Evolutionary conservation across 2,329 filamentous ascomycete genomes (phyloP), one percentile per base, ranked within the genome.

Genomic region (Colletotrichum salicis): DNA sequence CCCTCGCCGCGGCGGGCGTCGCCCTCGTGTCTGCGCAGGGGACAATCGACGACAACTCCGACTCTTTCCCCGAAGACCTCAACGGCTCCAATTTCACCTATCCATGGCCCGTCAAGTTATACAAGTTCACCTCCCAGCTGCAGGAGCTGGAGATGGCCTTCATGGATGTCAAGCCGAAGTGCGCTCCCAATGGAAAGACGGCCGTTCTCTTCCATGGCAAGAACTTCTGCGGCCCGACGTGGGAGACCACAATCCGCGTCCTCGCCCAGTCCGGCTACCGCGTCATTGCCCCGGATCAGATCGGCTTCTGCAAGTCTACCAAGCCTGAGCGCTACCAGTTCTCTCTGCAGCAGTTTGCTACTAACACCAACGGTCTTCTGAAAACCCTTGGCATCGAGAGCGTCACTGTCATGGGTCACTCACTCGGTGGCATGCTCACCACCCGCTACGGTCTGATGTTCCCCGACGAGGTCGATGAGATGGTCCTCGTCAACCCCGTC

Each of bases 261-360:
- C 82, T 89, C 65, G 75, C 80, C 4, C 72, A 74, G 2, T 77
- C 76, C 33, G 87, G 86, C 54, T 88, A 87, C 74, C 85, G 87
- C 51, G 85, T 89, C 63, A 83, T 89, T 62, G 79, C 86, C 2
- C 85, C 86, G 0, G 87, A 89, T 73, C 86, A 89, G 73, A 79
- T 89, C 58, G 87, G 87, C 70, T 89, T 88, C 79, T 89, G 87
- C 83, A 89, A 89, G 77, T 88, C 86, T 10, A 83, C 84, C 31
- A 89, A 89, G 77, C 85, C 86, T 0, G 75, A 76, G 1, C 75
- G 76, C 13, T 89, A 89, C 76, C 86, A 89, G 76, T 88, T 87
- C 79, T 86, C 82, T 31, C 80, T 89, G 8, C 82, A 85, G 37
- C 86, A 88, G 76, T 79, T 89, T 7, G 84, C 85, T 1, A 80